Conservation (phyloP, 2,329 filamentous ascomycete species). For the Seiridium unicorne region DNA sequence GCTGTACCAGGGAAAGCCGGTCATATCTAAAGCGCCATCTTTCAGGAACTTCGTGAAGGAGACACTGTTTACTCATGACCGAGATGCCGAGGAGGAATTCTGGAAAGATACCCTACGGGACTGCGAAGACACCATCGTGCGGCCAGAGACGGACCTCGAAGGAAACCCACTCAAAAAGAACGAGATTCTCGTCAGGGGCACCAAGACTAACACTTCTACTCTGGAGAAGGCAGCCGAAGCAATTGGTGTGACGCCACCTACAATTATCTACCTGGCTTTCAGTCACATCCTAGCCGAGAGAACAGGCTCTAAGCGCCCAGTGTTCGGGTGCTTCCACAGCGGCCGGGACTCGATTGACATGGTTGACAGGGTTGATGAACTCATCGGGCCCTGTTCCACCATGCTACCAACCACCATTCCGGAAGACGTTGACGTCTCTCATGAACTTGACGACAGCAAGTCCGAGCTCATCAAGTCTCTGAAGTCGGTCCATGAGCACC, state of each 20-base stretch:
- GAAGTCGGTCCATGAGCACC: constrained; percentile 6
- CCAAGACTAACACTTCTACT: background rate
- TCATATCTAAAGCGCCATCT: constrained; percentile 4
- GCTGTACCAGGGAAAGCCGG: constrained; percentile 19
- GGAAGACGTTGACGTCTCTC: constrained; percentile 3
- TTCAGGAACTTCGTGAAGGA: constrained; percentile 9
- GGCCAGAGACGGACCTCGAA: constrained; percentile 3
- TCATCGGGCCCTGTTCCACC: constrained; percentile 12
- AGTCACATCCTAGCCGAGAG: constrained; percentile 5
- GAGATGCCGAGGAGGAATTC: constrained; percentile 2
- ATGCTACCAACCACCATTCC: constrained; percentile 11
- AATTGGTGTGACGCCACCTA: constrained; percentile 6
- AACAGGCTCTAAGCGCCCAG: constrained; percentile 9
- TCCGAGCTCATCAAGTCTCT: constrained; percentile 3
- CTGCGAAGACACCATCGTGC: constrained; percentile 7
- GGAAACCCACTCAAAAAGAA: constrained; percentile 5
- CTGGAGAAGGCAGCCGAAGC: constrained; percentile 3
- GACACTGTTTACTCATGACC: constrained; percentile 4
- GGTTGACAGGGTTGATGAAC: constrained; percentile 6
- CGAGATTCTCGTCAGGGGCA: constrained; percentile 4
- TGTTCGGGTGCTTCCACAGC: constrained; percentile 10
- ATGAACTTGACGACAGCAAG: constrained; percentile 4
- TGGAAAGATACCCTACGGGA: constrained; percentile 1
- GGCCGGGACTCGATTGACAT: constrained; percentile 7
- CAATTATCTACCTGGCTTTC: constrained; percentile 10